phyloP scores from a whole-genome alignment of 768 basidiomycete genomes.

The Serendipita indica region DNA sequence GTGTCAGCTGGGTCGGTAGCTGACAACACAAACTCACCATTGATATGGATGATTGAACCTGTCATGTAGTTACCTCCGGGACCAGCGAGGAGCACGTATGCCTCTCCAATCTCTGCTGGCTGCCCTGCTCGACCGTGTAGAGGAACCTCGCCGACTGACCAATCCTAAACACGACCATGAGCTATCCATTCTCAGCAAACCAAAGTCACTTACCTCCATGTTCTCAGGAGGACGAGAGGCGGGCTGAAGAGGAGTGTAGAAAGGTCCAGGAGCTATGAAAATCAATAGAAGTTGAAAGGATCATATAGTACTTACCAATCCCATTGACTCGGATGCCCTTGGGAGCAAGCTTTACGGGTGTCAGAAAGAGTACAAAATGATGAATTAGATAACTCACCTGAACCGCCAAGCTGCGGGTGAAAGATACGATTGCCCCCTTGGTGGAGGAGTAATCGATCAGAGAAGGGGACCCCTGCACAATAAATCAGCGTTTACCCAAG shows the following conservation, averaged over 20 bases:
- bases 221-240: slow-evolving; percentile 37
- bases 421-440: slow-evolving; percentile 44
- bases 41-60: slow-evolving; percentile 6
- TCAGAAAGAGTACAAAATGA: not conserved
- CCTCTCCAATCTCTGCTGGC: slow-evolving; percentile 8
- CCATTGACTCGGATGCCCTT: slow-evolving; percentile 45
- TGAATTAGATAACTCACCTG: slow-evolving; percentile 19
- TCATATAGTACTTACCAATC: slow-evolving; percentile 19
- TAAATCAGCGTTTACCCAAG: slow-evolving; percentile 13
- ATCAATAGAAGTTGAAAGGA: slow-evolving; percentile 11
- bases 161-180: not conserved
- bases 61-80: slow-evolving; percentile 8
- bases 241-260: slow-evolving; percentile 45
- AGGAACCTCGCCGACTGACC: not conserved
- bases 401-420: slow-evolving; percentile 38
- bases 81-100: not conserved
- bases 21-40: too few relatives aligned
- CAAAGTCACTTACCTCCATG: slow-evolving; percentile 28
- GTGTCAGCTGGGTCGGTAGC: too few relatives aligned
- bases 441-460: slow-evolving; percentile 40
- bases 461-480: slow-evolving; percentile 17
- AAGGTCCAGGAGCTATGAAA: slow-evolving; percentile 31
- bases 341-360: slow-evolving; percentile 24
- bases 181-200: not conserved
- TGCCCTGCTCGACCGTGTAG: slow-evolving; percentile 3